These are phyloP conservation scores for Xylaria flabelliformis DNA, from an alignment of 495 filamentous ascomycete species.

Conservation along the genomic window DNA sequence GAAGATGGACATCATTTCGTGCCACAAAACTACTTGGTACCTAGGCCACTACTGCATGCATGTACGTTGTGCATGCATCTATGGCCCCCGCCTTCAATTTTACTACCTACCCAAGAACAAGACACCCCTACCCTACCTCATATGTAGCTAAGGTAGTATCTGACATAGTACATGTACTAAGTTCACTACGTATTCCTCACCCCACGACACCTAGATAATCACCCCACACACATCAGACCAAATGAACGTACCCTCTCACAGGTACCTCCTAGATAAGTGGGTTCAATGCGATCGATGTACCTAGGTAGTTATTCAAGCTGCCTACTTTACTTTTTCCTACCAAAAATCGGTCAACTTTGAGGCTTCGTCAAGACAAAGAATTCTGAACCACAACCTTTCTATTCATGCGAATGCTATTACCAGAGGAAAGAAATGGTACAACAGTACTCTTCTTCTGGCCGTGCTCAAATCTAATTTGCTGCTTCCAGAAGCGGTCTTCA, in stretches of 20 bases:
- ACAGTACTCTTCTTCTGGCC: background rate
- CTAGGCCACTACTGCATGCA: background rate
- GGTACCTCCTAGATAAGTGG: background rate
- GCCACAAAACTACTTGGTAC: background rate
- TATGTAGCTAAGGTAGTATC: background rate
- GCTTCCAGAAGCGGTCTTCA: background rate
- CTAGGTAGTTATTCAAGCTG: slow-evolving; percentile 1
- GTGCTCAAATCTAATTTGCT: background rate
- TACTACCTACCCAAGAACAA: background rate
- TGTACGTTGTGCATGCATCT: slow-evolving; percentile 15
- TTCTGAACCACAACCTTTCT: background rate
- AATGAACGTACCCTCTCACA: slow-evolving; percentile 1
- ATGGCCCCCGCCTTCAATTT: slow-evolving; percentile 10
- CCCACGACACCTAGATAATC: slow-evolving; percentile 1
- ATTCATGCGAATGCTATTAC: background rate
- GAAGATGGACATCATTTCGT: background rate
- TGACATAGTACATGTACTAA: background rate
- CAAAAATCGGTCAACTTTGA: background rate
- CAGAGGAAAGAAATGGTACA: background rate
- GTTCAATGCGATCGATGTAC: background rate
- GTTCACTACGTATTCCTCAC: background rate
- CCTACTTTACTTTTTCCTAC: background rate
- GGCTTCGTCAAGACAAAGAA: slow-evolving; percentile 1
- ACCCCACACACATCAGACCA: slow-evolving; percentile 11
- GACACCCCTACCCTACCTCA: background rate